Evolutionary conservation across 495 filamentous ascomycete genomes (phyloP), one percentile per base, ranked within the genome.

Genomic region (Xylaria curta): DNA sequence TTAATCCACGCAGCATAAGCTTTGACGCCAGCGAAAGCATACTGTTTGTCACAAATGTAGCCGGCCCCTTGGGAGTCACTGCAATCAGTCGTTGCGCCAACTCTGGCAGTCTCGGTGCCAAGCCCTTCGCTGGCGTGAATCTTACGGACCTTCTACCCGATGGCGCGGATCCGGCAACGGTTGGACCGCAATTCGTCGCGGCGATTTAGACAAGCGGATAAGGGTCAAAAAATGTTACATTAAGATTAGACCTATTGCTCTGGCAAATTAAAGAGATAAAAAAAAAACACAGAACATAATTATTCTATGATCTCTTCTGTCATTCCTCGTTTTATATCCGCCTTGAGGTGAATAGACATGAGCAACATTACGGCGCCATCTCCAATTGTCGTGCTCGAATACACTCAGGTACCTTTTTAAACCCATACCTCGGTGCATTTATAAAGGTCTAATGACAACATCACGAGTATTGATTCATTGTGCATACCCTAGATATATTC

Each of bases 1-100:
- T 75, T 21, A 66, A 72, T 6, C 81, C 81, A 0, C 81, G 81
- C 51, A 78, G 79, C 72, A 80, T 82, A 72, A 75, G 76, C 68
- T 61, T 40, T 19, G 76, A 63, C 49, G 61, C 73, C 59, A 66
- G 68, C 40, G 61, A 76, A 67, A 72, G 10, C 38, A 28, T 76
- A 15, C 54, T 77, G 36, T 82, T 81, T 70, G 70, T 78, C 40
- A 74, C 76, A 19, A 82, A 82, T 72, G 76, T 80, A 70, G 72
- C 69, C 40, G 80, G 80, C 24, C 73, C 74, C 1, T 31, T 44
- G 6, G 81, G 76, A 0, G 74, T 81, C 15, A 62, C 72, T 12
- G 81, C 78, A 3, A 54, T 81, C 38, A 54, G 62, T 40, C 75
- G 79, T 21, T 61, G 28, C 33, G 15, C 28, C 12, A 65, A 42